Percentiles rank a stretch among this genome's conserved stretches.
Conservation (phyloP, 2,329 filamentous ascomycete species). For the Pestalotiopsis fici region DNA sequence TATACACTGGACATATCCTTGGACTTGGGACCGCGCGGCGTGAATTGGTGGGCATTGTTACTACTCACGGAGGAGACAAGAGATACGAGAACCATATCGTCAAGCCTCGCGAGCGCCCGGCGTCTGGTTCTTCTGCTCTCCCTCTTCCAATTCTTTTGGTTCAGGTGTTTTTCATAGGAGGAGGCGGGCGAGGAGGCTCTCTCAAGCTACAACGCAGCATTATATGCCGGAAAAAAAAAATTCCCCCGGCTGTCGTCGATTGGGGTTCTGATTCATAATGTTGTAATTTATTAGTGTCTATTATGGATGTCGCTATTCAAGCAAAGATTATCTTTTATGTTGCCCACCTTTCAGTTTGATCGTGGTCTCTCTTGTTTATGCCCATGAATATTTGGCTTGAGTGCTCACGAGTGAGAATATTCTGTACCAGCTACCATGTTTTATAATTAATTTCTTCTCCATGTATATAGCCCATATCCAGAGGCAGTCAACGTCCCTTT, state of each 20-base stretch:
- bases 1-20: conserved; percentile 6
- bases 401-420: too few relatives aligned
- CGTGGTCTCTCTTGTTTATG: not conserved
- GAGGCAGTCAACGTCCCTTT: too few relatives aligned
- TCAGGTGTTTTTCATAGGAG: conserved; percentile 10
- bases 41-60: not conserved
- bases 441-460: too few relatives aligned
- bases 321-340: not conserved
- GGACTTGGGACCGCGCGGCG: conserved; percentile 1
- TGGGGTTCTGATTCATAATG: conserved; percentile 41
- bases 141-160: conserved; percentile 4
- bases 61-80: not conserved
- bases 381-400: too few relatives aligned
- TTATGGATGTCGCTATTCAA: conserved; percentile 17
- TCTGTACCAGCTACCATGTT: too few relatives aligned
- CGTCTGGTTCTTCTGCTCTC: conserved; percentile 3
- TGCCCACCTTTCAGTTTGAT: not conserved
- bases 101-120: not conserved
- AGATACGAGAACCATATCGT: conserved; percentile 1
- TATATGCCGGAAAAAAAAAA: conserved; percentile 20
- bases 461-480: too few relatives aligned
- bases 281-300: conserved; percentile 48
- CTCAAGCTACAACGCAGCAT: conserved; percentile 11
- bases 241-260: conserved; percentile 22
- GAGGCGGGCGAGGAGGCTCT: conserved; percentile 12